Evolutionary conservation across 2,329 filamentous ascomycete genomes (phyloP), one percentile per base, ranked within the genome.

Genomic region (Fusarium papillatum): DNA sequence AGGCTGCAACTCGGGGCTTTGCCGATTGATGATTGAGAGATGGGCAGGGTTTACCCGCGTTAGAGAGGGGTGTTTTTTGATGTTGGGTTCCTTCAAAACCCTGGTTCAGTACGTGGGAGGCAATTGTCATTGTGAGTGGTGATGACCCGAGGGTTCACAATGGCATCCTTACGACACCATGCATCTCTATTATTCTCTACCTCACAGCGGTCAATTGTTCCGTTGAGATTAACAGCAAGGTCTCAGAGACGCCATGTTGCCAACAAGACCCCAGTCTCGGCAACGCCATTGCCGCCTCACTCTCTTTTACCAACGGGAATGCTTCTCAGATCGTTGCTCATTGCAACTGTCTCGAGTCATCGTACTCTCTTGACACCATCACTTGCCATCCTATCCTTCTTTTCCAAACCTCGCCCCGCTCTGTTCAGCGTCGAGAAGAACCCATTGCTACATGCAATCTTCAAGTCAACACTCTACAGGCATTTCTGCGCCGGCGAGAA

Each of bases 401-500:
- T 60, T 39, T 36, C 57, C 14, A 60, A 60, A 6, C 57, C 57
- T 14, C 57, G 57, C 0, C 4, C 24, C 16, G 10, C 57, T 2
- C 57, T 29, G 1, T 7, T 60, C 2, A 41, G 36, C 57, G 34
- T 41, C 0, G 57, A 60, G 1, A 60, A 60, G 57, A 41, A 60
- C 34, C 36, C 57, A 0, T 11, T 60, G n/a, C 24, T 60, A 16
- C 36, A 60, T 22, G 36, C 24, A 22, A n/a, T 60, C 57, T 41
- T 60, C 57, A 60, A 60, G 22, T 60, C 57, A 17, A 39, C 57
- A 7, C 34, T 60, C 3, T 60, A 60, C 36, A 60, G 10, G 22
- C 57, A 60, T 10, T 60, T 60, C 22, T 60, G 36, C 36, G 57
- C 57, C 6, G 57, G 57, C 1, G 57, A 60, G 24, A 60, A 60